phyloP scores from a whole-genome alignment of 208 protist genomes.

The Crithidia bombi region DNA sequence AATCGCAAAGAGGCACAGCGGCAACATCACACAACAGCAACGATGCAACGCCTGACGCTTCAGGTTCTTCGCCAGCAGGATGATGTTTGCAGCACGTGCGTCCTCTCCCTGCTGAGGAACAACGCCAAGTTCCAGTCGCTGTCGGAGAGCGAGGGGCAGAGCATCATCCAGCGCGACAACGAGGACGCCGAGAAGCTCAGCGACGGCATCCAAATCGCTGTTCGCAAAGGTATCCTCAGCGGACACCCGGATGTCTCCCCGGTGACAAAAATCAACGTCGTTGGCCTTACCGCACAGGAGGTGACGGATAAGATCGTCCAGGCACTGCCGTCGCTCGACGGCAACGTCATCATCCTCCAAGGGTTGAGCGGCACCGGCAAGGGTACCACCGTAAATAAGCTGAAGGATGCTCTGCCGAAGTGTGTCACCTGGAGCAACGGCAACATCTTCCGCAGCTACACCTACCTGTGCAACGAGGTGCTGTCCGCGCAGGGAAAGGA shows the following conservation, averaged over 20 bases:
- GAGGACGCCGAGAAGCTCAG: slow-evolving; percentile 91
- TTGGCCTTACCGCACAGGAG: slow-evolving; percentile 73
- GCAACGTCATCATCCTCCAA: slow-evolving; percentile 90
- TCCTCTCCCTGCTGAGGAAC: slow-evolving; percentile 59
- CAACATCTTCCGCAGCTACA: slow-evolving; percentile 93
- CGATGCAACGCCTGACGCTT: slow-evolving; percentile 39
- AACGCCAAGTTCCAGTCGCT: slow-evolving; percentile 64
- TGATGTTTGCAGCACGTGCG: slow-evolving; percentile 74
- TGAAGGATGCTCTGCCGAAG: slow-evolving; percentile 70
- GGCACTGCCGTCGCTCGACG: slow-evolving; percentile 58
- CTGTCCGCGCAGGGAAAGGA: slow-evolving; percentile 51
- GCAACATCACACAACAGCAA: background rate
- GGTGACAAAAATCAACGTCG: slow-evolving; percentile 67
- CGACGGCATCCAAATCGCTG: slow-evolving; percentile 80
- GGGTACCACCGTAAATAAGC: slow-evolving; percentile 85
- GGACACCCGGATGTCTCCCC: slow-evolving; percentile 39
- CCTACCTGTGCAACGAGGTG: slow-evolving; percentile 73
- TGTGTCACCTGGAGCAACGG: slow-evolving; percentile 93
- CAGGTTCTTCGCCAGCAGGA: slow-evolving; percentile 80
- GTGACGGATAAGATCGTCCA: slow-evolving; percentile 76
- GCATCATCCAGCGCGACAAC: slow-evolving; percentile 79
- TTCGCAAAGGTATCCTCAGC: slow-evolving; percentile 74
- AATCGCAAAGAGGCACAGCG: no score
- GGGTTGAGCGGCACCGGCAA: slow-evolving; percentile 92
- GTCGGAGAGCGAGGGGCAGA: slow-evolving; percentile 63